These are phyloP conservation scores for Trichoderma atroviride DNA, from an alignment of 2,329 filamentous ascomycete species.

Conservation along the genomic window DNA sequence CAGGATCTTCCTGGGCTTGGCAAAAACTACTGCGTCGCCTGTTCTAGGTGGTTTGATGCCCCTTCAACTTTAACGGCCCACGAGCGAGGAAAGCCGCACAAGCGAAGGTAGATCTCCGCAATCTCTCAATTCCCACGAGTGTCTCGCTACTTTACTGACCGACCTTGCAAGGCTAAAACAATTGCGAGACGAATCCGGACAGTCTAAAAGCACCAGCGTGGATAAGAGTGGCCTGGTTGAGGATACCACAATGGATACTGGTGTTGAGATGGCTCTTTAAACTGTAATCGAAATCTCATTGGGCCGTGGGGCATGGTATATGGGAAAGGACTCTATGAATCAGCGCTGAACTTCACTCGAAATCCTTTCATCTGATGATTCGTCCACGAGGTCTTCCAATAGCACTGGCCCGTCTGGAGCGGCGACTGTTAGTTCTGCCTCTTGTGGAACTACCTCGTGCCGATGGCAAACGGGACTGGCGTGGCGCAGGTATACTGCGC, in stretches of 20 bases:
- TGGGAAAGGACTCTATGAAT: slow-evolving; percentile 8
- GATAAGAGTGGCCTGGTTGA: slow-evolving; percentile 55
- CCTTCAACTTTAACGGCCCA: slow-evolving; percentile 76
- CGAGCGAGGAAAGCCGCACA: slow-evolving; percentile 87
- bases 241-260: slow-evolving; percentile 31
- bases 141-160: slow-evolving; percentile 32
- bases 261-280: slow-evolving; percentile 41
- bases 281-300: not conserved
- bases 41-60: slow-evolving; percentile 94
- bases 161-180: slow-evolving; percentile 67
- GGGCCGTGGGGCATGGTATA: not conserved
- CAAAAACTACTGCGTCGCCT: slow-evolving; percentile 85
- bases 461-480: slow-evolving; percentile 52
- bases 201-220: slow-evolving; percentile 70
- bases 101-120: slow-evolving; percentile 62
- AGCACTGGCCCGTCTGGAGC: slow-evolving; percentile 48
- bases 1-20: slow-evolving; percentile 91
- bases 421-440: slow-evolving; percentile 35
- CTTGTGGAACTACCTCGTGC: slow-evolving; percentile 46
- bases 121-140: not conserved
- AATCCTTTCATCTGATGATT: slow-evolving; percentile 45
- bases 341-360: not conserved
- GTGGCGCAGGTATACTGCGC: slow-evolving; percentile 47
- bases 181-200: slow-evolving; percentile 82
- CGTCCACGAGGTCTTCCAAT: slow-evolving; percentile 51